Conservation (phyloP, 441 rosid species). For the Biscutella laevigata region DNA sequence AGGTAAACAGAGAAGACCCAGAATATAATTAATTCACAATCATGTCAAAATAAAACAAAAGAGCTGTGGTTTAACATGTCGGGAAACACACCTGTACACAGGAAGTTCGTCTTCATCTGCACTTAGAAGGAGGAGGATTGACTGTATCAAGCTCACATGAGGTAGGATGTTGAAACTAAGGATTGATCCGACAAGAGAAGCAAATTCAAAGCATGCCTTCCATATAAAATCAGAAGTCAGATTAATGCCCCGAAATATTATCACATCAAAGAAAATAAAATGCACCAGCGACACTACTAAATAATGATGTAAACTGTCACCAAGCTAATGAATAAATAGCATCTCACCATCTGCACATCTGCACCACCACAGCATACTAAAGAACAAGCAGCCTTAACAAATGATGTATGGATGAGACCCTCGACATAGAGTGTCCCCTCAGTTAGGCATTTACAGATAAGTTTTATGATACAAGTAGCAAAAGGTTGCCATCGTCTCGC, state of each 20-base stretch:
- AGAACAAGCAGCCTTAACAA: slow-evolving; percentile 65
- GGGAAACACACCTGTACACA: slow-evolving; percentile 59
- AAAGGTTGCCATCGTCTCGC: slow-evolving; percentile 70
- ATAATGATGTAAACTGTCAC: slow-evolving; percentile 13
- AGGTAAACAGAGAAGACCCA: slow-evolving; percentile 8
- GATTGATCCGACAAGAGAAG: slow-evolving; percentile 61
- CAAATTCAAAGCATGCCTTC: slow-evolving; percentile 96
- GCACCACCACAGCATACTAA: slow-evolving; percentile 73
- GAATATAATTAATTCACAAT: not conserved
- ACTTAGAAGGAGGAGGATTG: slow-evolving; percentile 63
- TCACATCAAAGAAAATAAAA: slow-evolving; percentile 22
- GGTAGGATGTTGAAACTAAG: slow-evolving; percentile 62
- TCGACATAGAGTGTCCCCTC: slow-evolving; percentile 91
- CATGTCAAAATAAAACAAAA: slow-evolving; percentile 15
- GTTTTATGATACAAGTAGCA: slow-evolving; percentile 70
- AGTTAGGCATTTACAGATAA: slow-evolving; percentile 77
- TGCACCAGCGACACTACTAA: slow-evolving; percentile 10
- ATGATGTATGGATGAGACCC: slow-evolving; percentile 64
- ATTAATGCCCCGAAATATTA: slow-evolving; percentile 25
- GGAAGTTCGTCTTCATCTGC: slow-evolving; percentile 64
- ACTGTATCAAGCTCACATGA: slow-evolving; percentile 58
- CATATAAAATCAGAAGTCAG: slow-evolving; percentile 47
- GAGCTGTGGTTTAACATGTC: not conserved
- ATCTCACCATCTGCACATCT: slow-evolving; percentile 87
- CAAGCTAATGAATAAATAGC: slow-evolving; percentile 15